phyloP scores from a whole-genome alignment of 129 eudicot genomes.

The Flaveria robusta region DNA sequence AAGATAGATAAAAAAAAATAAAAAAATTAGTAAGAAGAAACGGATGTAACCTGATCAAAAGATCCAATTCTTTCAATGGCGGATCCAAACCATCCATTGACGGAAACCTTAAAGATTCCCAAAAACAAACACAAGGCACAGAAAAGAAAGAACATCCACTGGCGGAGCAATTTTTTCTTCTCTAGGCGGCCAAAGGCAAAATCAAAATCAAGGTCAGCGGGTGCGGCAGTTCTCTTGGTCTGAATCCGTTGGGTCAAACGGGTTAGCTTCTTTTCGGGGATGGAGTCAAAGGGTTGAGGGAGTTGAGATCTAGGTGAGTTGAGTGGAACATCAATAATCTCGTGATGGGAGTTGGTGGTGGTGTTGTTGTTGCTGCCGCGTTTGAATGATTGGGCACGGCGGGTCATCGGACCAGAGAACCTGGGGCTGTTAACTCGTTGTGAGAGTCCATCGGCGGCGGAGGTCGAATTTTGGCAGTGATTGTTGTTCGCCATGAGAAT shows the following conservation, averaged over 20 bases:
- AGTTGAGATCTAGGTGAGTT: slow-evolving; percentile 88
- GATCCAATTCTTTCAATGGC: slow-evolving; percentile 56
- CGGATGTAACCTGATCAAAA: slow-evolving; percentile 53
- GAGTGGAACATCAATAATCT: slow-evolving; percentile 69
- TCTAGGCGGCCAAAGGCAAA: slow-evolving; percentile 31
- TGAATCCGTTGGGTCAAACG: slow-evolving; percentile 61
- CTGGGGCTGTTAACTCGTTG: slow-evolving; percentile 82
- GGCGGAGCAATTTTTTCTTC: slow-evolving; percentile 61
- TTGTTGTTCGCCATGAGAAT: slow-evolving; percentile 35
- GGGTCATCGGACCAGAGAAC: slow-evolving; percentile 91
- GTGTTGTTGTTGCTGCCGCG: slow-evolving; percentile 38
- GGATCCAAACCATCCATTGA: slow-evolving; percentile 83
- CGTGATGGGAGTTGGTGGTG: slow-evolving; percentile 44
- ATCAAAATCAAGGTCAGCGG: slow-evolving; percentile 7
- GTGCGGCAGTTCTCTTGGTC: slow-evolving; percentile 30
- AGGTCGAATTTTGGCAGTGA: slow-evolving; percentile 16
- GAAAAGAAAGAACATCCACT: slow-evolving; percentile 80
- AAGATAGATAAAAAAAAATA: no score
- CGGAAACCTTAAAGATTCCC: slow-evolving; percentile 77
- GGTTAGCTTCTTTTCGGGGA: slow-evolving; percentile 58
- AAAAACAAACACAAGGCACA: slow-evolving; percentile 77
- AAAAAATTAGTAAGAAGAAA: neutral
- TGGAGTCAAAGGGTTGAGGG: slow-evolving; percentile 59
- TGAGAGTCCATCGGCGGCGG: slow-evolving; percentile 53
- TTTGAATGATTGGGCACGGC: slow-evolving; percentile 87